Conservation (phyloP, 805 yeast species). For the Metschnikowia lachancei region DNA sequence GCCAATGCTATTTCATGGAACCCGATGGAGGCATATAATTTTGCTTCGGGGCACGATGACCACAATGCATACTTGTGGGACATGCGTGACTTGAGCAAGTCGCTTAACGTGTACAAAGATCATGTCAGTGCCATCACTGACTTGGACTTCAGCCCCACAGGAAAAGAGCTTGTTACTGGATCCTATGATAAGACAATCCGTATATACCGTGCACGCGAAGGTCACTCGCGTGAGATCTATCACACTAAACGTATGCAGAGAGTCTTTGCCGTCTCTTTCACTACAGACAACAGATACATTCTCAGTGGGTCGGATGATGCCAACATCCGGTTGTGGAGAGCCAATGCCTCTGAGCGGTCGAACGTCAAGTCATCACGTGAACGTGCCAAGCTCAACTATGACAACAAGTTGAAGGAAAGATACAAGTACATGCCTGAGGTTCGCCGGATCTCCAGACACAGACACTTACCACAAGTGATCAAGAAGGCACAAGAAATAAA, state of each 20-base stretch:
- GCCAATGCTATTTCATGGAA: slow-evolving; percentile 91
- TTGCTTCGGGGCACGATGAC: slow-evolving; percentile 91
- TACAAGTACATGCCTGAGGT: slow-evolving; percentile 97
- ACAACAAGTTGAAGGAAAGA: slow-evolving; percentile 85
- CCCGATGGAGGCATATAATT: slow-evolving; percentile 95
- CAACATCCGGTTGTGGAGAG: slow-evolving; percentile 90
- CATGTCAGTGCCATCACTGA: slow-evolving; percentile 96
- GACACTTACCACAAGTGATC: slow-evolving; percentile 84
- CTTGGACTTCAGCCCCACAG: slow-evolving; percentile 94
- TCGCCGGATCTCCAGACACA: slow-evolving; percentile 81
- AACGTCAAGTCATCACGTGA: slow-evolving; percentile 77
- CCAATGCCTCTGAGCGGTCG: slow-evolving; percentile 80
- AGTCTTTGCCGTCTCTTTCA: slow-evolving; percentile 75
- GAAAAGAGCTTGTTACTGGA: slow-evolving; percentile 92
- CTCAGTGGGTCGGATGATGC: slow-evolving; percentile 95
- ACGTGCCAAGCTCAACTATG: slow-evolving; percentile 83
- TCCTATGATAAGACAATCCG: slow-evolving; percentile 93
- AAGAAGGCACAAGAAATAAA: slow-evolving; percentile 90
- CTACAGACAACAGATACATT: slow-evolving; percentile 87
- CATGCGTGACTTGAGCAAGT: slow-evolving; percentile 84
- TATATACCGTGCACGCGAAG: slow-evolving; percentile 69
- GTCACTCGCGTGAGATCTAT: slow-evolving; percentile 92
- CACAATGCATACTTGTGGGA: slow-evolving; percentile 94
- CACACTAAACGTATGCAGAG: slow-evolving; percentile 98
- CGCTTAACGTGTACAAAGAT: slow-evolving; percentile 85